Conservation (phyloP, 1,284 basidiomycete species). For the Microbotryum scabiosae region DNA sequence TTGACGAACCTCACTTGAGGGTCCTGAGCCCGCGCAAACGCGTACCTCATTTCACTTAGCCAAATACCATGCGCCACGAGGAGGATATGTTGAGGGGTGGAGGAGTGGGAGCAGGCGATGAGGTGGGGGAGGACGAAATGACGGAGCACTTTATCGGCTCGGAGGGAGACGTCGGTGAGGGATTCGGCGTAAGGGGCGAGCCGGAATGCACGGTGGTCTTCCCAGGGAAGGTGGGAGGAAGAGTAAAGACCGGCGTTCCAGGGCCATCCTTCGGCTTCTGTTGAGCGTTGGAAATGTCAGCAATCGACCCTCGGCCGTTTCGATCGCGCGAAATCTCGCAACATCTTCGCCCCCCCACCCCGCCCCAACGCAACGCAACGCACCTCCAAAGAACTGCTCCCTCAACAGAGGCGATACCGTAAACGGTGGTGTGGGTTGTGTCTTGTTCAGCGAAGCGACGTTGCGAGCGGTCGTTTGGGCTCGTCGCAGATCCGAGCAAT, state of each 20-base stretch:
- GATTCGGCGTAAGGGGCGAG: conserved; percentile 52
- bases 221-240: conserved; percentile 29
- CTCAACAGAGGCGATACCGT: conserved; percentile 43
- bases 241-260: conserved; percentile 30
- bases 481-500: conserved; percentile 69
- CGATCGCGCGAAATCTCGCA: too few species aligned
- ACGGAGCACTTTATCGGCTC: conserved; percentile 54
- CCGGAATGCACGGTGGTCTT: conserved; percentile 46
- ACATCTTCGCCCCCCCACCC: conserved; percentile 49
- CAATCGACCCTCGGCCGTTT: background rate
- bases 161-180: conserved; percentile 54
- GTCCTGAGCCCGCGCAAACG: conserved; percentile 35
- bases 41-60: conserved; percentile 50
- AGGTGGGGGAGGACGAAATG: conserved; percentile 57
- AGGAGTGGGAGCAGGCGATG: conserved; percentile 4
- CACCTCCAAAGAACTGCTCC: conserved; percentile 55
- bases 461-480: conserved; percentile 62
- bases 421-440: conserved; percentile 50
- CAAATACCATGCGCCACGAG: conserved; percentile 73
- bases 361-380: conserved; percentile 23
- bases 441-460: conserved; percentile 46
- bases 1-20: conserved; percentile 36
- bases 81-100: conserved; percentile 50
- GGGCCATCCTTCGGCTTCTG: conserved; percentile 10
- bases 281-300: background rate